A percentile compares a stretch with the other conserved stretches of the same genome.
phyloP scores from a whole-genome alignment of 2,329 filamentous ascomycete genomes.

The Alternaria infectoria region DNA sequence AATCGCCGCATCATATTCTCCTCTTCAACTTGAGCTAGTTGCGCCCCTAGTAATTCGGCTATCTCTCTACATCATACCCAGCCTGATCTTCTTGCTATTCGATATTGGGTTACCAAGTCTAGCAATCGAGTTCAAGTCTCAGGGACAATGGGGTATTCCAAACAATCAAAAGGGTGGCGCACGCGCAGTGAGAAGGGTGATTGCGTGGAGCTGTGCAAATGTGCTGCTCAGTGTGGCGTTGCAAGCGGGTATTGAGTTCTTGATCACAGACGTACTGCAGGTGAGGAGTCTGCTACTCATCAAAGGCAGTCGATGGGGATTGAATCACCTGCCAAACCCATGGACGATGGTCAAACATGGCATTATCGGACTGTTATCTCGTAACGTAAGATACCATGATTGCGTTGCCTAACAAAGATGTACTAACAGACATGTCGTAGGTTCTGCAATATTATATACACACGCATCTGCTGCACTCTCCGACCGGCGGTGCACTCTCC shows the following conservation, averaged over 20 bases:
- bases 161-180: slow-evolving; percentile 46
- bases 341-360: slow-evolving; percentile 66
- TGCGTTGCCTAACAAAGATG: slow-evolving; percentile 11
- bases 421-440: slow-evolving; percentile 42
- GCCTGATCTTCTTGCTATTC: slow-evolving; percentile 73
- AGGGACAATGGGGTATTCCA: slow-evolving; percentile 61
- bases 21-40: slow-evolving; percentile 75
- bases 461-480: slow-evolving; percentile 70
- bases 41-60: slow-evolving; percentile 72
- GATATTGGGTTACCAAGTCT: slow-evolving; percentile 74
- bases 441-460: slow-evolving; percentile 76
- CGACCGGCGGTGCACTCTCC: slow-evolving; percentile 35
- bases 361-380: slow-evolving; percentile 58
- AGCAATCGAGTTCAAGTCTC: slow-evolving; percentile 71
- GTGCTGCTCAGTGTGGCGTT: slow-evolving; percentile 58
- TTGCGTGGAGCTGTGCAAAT: slow-evolving; percentile 63
- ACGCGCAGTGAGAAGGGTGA: slow-evolving; percentile 56
- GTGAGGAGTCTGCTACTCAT: slow-evolving; percentile 65
- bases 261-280: slow-evolving; percentile 60
- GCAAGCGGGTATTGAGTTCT: slow-evolving; percentile 63
- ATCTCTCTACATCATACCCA: slow-evolving; percentile 75
- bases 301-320: slow-evolving; percentile 62
- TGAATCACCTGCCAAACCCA: slow-evolving; percentile 68
- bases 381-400: slow-evolving; percentile 57
- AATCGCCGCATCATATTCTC: slow-evolving; percentile 76